A percentile compares a stretch with the other conserved stretches of the same genome.
phyloP scores from a whole-genome alignment of 345 rosid genomes.

The Alliaria petiolata region DNA sequence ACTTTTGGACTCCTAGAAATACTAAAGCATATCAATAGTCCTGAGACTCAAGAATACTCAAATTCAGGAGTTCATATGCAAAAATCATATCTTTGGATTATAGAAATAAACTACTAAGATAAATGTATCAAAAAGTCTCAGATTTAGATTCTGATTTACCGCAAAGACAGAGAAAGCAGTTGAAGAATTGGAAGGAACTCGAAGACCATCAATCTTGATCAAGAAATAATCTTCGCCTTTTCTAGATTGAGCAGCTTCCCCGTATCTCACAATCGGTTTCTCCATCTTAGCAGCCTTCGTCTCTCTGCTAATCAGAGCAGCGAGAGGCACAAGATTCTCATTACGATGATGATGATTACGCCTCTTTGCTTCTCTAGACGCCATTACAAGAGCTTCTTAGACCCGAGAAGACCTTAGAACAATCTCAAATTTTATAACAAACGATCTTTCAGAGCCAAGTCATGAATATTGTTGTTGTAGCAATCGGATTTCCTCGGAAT shows the following conservation, averaged over 20 bases:
- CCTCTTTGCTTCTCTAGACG: constrained; percentile 56
- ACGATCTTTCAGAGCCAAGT: neutral
- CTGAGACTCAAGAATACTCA: too few relatives aligned
- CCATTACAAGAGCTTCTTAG: constrained; percentile 40
- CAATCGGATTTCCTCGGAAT: neutral
- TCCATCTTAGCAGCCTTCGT: constrained; percentile 69
- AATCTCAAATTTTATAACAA: neutral
- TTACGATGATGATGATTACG: constrained; percentile 23
- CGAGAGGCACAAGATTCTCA: constrained; percentile 74
- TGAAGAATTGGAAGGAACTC: constrained; percentile 63
- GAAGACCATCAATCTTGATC: constrained; percentile 59
- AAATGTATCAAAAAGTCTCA: neutral
- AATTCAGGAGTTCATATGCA: too few relatives aligned
- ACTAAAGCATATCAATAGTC: neutral
- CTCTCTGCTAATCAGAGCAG: constrained; percentile 67
- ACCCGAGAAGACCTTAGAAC: neutral
- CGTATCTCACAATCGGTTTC: constrained; percentile 64
- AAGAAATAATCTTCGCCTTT: constrained; percentile 90
- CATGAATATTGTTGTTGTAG: constrained; percentile 1
- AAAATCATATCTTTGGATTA: neutral
- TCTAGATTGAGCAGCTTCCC: constrained; percentile 76
- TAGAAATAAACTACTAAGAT: neutral
- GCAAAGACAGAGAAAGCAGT: constrained; percentile 73
- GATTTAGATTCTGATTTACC: constrained; percentile 34
- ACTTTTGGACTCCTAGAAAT: too few relatives aligned